Conservation (phyloP, 1,284 basidiomycete genomes). For the Tetrapyrgos nigripes region DNA sequence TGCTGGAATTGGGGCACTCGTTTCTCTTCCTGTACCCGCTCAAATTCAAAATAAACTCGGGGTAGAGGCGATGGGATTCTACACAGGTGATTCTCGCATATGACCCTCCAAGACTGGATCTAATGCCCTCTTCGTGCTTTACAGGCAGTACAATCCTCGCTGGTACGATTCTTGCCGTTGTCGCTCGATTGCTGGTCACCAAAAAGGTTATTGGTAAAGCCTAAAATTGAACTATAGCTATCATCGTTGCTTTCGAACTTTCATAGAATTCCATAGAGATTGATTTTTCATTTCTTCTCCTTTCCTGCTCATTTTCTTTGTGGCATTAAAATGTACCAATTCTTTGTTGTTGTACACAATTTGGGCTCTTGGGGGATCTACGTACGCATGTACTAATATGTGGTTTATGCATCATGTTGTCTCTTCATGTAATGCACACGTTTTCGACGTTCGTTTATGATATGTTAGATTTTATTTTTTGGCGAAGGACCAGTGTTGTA, state of each 20-base stretch:
- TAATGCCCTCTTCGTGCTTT: too few species aligned
- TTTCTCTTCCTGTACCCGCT: conserved; percentile 64
- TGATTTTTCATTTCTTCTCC: neutral
- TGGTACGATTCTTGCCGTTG: neutral
- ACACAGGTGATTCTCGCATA: conserved; percentile 50
- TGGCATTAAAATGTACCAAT: too few species aligned
- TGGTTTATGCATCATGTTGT: neutral
- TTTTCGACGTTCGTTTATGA: too few species aligned
- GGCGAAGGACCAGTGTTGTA: too few species aligned
- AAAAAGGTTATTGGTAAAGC: neutral
- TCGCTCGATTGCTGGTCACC: neutral
- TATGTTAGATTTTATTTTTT: too few species aligned
- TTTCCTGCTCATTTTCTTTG: too few species aligned
- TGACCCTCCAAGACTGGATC: neutral
- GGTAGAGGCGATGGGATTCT: conserved; percentile 55
- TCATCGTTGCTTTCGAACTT: neutral
- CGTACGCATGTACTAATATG: neutral
- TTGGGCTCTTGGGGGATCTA: neutral
- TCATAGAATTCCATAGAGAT: neutral
- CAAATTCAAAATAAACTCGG: conserved; percentile 54
- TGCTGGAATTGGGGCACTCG: conserved; percentile 51
- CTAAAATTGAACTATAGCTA: neutral
- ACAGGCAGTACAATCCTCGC: neutral
- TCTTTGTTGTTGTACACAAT: too few species aligned
- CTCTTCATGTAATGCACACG: too few species aligned